These are phyloP conservation scores for Zelonia costaricensis DNA, from an alignment of 208 protist species.

Conservation along the genomic window DNA sequence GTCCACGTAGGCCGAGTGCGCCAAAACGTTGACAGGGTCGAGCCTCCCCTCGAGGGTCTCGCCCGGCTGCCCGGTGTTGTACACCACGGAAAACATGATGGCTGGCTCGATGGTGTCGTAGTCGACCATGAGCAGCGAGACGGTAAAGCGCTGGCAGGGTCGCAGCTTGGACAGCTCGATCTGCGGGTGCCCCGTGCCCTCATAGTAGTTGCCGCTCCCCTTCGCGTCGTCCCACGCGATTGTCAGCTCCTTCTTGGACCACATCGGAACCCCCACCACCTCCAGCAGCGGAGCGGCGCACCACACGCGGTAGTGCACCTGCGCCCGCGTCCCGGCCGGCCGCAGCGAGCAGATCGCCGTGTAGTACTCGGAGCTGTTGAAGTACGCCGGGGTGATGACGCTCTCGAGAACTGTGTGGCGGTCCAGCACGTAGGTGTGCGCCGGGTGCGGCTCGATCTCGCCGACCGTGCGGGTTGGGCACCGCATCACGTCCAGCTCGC, in stretches of 20 bases:
- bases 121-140: conserved; percentile 59
- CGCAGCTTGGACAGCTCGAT: conserved; percentile 68
- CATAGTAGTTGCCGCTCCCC: conserved; percentile 76
- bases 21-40: conserved; percentile 39
- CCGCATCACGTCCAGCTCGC: conserved; percentile 23
- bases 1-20: conserved; percentile 74
- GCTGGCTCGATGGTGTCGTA: conserved; percentile 54
- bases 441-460: conserved; percentile 12
- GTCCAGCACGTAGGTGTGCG: conserved; percentile 35
- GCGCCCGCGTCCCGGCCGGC: conserved; percentile 32
- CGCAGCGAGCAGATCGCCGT: conserved; percentile 60
- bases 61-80: conserved; percentile 45
- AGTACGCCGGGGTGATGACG: conserved; percentile 30
- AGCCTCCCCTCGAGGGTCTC: conserved; percentile 63
- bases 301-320: conserved; percentile 63
- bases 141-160: conserved; percentile 50
- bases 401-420: conserved; percentile 32
- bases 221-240: conserved; percentile 41
- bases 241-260: conserved; percentile 48
- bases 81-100: conserved; percentile 74
- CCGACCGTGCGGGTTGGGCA: conserved; percentile 36
- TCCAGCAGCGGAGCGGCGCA: conserved; percentile 46
- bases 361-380: conserved; percentile 37
- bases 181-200: conserved; percentile 72
- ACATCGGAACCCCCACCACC: conserved; percentile 46